phyloP scores from a whole-genome alignment of 2,329 filamentous ascomycete genomes.

The Nannizzia gypsea region DNA sequence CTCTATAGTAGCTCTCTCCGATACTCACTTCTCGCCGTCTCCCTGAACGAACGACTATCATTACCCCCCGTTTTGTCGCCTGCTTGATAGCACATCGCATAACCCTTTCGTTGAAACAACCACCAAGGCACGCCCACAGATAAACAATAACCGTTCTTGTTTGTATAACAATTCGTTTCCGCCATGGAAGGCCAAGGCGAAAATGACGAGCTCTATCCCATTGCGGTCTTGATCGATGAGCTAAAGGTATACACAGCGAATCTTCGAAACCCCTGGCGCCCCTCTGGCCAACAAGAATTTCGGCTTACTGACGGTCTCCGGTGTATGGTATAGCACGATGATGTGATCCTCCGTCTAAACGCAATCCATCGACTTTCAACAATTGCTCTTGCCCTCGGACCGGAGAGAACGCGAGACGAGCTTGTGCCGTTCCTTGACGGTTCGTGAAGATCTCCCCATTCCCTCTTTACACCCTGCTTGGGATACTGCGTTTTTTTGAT shows the following conservation, averaged over 20 bases:
- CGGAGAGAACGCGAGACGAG: constrained; percentile 94
- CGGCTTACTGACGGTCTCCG: not conserved
- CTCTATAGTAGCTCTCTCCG: constrained; percentile 4
- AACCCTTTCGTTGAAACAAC: not conserved
- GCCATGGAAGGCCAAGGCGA: constrained; percentile 83
- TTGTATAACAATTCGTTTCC: constrained; percentile 23
- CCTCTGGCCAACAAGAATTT: not conserved
- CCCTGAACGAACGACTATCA: not conserved
- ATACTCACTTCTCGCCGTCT: not conserved
- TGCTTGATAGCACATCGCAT: not conserved
- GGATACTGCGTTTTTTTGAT: not conserved
- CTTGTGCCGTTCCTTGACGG: constrained; percentile 98
- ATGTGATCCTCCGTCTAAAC: constrained; percentile 94
- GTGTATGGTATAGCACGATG: constrained; percentile 62
- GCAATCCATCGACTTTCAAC: constrained; percentile 97
- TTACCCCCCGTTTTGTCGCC: not conserved
- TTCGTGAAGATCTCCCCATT: constrained; percentile 40
- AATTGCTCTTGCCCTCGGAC: constrained; percentile 88
- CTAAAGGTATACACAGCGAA: constrained; percentile 65
- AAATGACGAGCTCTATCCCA: constrained; percentile 98
- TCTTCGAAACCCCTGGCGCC: not conserved
- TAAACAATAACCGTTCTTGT: not conserved
- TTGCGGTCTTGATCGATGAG: constrained; percentile 98
- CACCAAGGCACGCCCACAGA: not conserved
- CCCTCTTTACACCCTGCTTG: not conserved